Percentiles rank a stretch among this genome's conserved stretches.
phyloP scores from a whole-genome alignment of 352 stramenopile genomes.

The Globisporangium sylvaticum region DNA sequence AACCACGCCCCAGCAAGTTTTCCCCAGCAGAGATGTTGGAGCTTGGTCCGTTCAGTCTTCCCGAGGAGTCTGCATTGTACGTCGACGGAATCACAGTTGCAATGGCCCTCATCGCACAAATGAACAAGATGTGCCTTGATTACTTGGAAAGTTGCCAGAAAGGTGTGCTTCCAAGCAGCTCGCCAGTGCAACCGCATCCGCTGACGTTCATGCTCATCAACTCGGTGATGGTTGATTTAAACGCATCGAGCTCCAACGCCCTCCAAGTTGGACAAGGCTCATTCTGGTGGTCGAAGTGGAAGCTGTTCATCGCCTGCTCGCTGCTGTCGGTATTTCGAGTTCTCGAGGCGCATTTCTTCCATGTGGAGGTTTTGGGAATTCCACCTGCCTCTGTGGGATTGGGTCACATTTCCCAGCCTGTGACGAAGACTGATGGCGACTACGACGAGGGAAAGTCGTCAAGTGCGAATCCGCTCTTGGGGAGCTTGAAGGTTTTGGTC shows the following conservation, averaged over 20 bases:
- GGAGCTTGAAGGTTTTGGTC: slow-evolving; percentile 67
- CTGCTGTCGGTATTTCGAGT: slow-evolving; percentile 63
- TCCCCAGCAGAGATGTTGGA: slow-evolving; percentile 65
- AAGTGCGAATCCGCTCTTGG: slow-evolving; percentile 56
- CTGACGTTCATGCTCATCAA: slow-evolving; percentile 88
- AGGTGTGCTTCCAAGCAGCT: slow-evolving; percentile 58
- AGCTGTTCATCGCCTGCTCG: slow-evolving; percentile 56
- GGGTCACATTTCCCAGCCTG: slow-evolving; percentile 46
- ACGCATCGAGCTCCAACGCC: slow-evolving; percentile 14
- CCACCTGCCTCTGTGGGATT: slow-evolving; percentile 80
- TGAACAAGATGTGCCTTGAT: slow-evolving; percentile 66
- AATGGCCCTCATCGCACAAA: slow-evolving; percentile 51
- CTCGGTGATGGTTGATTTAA: slow-evolving; percentile 65
- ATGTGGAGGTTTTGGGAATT: slow-evolving; percentile 76
- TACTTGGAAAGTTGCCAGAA: slow-evolving; percentile 72
- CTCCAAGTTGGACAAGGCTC: slow-evolving; percentile 20
- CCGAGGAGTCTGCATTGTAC: slow-evolving; percentile 26
- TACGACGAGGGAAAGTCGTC: slow-evolving; percentile 17
- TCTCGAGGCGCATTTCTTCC: slow-evolving; percentile 81
- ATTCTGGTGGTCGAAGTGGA: slow-evolving; percentile 43
- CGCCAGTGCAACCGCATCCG: slow-evolving; percentile 70
- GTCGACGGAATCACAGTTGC: slow-evolving; percentile 51
- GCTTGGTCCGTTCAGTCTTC: slow-evolving; percentile 61
- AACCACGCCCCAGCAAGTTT: slow-evolving; percentile 49
- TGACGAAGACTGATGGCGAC: slow-evolving; percentile 10